Conservation (phyloP, 1,284 basidiomycete genomes). For the Caloboletus inedulis region DNA sequence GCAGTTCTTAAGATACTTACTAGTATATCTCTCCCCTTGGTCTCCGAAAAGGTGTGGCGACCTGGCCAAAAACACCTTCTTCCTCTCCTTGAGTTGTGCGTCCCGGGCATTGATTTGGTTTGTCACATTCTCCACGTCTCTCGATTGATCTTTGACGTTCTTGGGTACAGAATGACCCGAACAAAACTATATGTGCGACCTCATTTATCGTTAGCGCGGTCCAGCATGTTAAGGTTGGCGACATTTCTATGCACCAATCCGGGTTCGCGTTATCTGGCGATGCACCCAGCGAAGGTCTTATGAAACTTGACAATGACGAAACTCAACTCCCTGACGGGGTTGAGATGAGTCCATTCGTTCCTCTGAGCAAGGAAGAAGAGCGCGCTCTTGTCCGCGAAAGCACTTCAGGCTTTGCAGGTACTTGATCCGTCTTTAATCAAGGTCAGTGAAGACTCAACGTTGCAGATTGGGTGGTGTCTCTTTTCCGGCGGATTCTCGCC, state of each 20-base stretch:
- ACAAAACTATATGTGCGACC: constrained; percentile 83
- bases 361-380: constrained; percentile 68
- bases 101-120: constrained; percentile 89
- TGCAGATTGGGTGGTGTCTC: constrained; percentile 84
- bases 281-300: constrained; percentile 49
- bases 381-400: constrained; percentile 71
- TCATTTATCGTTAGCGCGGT: constrained; percentile 77
- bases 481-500: constrained; percentile 83
- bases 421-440: constrained; percentile 12
- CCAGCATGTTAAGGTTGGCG: constrained; percentile 81
- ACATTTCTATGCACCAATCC: constrained; percentile 62
- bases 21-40: constrained; percentile 74
- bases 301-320: constrained; percentile 49
- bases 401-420: constrained; percentile 78
- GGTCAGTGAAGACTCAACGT: constrained; percentile 7
- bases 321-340: constrained; percentile 52
- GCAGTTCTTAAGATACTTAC: constrained; percentile 89
- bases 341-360: constrained; percentile 47
- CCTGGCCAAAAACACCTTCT: constrained; percentile 88
- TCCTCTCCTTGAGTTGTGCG: constrained; percentile 84
- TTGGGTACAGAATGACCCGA: constrained; percentile 76
- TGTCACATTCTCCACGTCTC: constrained; percentile 22
- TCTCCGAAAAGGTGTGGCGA: constrained; percentile 75
- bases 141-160: constrained; percentile 1
- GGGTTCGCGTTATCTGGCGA: constrained; percentile 53